Percentiles rank a stretch among this genome's conserved stretches.
Evolutionary conservation across 1,284 basidiomycete genomes (phyloP).

Genomic region (Marasmius tenuissimus): DNA sequence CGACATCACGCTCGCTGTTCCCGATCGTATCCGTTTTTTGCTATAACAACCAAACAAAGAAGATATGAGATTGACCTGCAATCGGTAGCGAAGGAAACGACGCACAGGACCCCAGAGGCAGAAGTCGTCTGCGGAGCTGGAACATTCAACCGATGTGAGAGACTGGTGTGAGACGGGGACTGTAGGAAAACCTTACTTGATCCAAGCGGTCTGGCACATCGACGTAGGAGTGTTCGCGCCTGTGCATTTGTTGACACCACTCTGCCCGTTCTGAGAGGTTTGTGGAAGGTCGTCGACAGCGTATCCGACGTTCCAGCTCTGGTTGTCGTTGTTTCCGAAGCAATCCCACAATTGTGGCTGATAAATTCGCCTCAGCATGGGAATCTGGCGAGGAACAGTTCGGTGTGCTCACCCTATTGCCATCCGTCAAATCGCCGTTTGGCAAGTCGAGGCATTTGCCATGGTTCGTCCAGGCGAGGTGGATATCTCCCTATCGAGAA

Average conservation of each 20-base stretch:
- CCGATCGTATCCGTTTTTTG: constrained; percentile 50
- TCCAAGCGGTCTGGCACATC: constrained; percentile 56
- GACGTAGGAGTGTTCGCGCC: constrained; percentile 34
- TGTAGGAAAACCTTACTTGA: constrained; percentile 45
- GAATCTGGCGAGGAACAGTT: background rate
- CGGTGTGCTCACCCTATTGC: constrained; percentile 17
- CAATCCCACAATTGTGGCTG: constrained; percentile 15
- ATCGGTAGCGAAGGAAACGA: constrained; percentile 4
- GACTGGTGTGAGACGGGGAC: constrained; percentile 9
- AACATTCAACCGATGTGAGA: background rate
- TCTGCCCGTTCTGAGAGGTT: constrained; percentile 35
- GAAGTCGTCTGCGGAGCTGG: constrained; percentile 54
- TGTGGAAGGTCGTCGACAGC: constrained; percentile 19
- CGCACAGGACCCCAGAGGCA: constrained; percentile 61
- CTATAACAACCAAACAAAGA: constrained; percentile 13
- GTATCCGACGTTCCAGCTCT: constrained; percentile 30
- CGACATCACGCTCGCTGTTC: constrained; percentile 65
- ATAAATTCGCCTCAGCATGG: background rate
- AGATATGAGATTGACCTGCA: background rate
- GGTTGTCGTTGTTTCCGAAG: constrained; percentile 23
- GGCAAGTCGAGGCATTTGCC: constrained; percentile 31
- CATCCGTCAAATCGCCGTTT: constrained; percentile 21
- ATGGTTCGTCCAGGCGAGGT: constrained; percentile 26
- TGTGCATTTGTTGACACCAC: constrained; percentile 38
- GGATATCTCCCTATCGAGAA: constrained; percentile 13